A percentile compares a stretch with the other conserved stretches of the same genome.
phyloP scores from a whole-genome alignment of 1,284 basidiomycete genomes.

The Golubevia pallescens region DNA sequence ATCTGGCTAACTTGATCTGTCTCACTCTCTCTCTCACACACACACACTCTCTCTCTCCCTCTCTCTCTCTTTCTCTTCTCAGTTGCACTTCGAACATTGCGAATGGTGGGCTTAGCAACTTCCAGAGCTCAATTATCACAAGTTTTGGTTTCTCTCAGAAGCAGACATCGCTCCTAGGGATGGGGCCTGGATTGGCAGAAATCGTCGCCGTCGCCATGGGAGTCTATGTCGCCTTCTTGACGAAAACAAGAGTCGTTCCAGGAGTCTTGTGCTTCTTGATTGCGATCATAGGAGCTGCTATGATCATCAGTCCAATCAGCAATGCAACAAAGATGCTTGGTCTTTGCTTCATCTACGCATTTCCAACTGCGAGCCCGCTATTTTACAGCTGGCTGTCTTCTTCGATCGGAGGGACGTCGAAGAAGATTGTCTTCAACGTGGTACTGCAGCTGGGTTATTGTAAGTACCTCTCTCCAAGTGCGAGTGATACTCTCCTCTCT shows the following conservation, averaged over 20 bases:
- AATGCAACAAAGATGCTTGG: conserved; percentile 20
- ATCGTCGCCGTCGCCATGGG: conserved; percentile 38
- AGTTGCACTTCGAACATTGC: conserved; percentile 33
- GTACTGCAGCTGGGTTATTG: conserved; percentile 43
- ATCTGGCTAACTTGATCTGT: too few species aligned
- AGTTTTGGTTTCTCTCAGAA: conserved; percentile 32
- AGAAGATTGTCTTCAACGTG: conserved; percentile 46
- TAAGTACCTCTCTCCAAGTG: not conserved
- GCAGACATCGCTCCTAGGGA: conserved; percentile 39
- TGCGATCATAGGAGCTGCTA: conserved; percentile 36
- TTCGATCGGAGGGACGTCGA: conserved; percentile 41
- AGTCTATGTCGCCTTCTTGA: conserved; percentile 23
- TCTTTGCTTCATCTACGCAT: conserved; percentile 19
- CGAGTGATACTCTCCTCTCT: too few species aligned
- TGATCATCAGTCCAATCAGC: conserved; percentile 29
- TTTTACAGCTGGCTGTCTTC: conserved; percentile 25
- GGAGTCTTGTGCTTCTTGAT: conserved; percentile 38
- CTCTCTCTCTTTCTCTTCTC: conserved; percentile 10
- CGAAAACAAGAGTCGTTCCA: conserved; percentile 24
- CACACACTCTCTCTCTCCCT: not conserved
- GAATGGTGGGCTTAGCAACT: conserved; percentile 42
- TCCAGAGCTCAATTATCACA: conserved; percentile 37
- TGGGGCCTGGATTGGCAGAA: conserved; percentile 38
- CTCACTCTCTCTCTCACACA: too few species aligned
- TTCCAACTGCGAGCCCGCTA: conserved; percentile 24